Evolutionary conservation across 441 rosid genomes (phyloP).

Genomic region (Syzygium malaccense): DNA sequence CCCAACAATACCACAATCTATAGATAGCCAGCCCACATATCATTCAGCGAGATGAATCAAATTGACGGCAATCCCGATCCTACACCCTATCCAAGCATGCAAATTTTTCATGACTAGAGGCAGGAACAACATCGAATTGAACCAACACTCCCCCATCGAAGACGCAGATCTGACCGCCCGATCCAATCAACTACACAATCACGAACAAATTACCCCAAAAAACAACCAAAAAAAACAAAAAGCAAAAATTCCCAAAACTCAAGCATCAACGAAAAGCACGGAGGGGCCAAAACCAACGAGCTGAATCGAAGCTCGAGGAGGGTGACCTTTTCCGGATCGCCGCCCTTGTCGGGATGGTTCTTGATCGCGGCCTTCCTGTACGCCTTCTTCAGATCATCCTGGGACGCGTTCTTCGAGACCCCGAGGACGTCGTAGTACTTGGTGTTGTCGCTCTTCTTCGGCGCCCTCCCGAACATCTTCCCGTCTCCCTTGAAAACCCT

Average conservation of each 20-base stretch:
- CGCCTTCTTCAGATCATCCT: conserved; percentile 85
- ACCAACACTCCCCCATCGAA: background rate
- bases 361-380: conserved; percentile 84
- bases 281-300: background rate
- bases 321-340: conserved; percentile 80
- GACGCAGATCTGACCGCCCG: background rate
- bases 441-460: conserved; percentile 63
- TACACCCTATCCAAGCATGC: background rate
- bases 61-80: background rate
- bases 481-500: background rate
- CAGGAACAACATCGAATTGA: background rate
- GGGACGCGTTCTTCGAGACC: conserved; percentile 54
- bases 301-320: background rate
- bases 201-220: background rate
- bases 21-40: background rate
- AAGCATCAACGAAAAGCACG: background rate
- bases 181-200: background rate
- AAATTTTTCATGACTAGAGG: background rate
- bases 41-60: background rate
- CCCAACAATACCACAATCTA: background rate
- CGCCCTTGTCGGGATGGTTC: conserved; percentile 92
- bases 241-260: background rate
- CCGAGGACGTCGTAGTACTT: conserved; percentile 64
- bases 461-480: conserved; percentile 61
- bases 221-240: background rate